Conservation (phyloP, 2,329 filamentous ascomycete genomes). For the Aspergillus jensenii region DNA sequence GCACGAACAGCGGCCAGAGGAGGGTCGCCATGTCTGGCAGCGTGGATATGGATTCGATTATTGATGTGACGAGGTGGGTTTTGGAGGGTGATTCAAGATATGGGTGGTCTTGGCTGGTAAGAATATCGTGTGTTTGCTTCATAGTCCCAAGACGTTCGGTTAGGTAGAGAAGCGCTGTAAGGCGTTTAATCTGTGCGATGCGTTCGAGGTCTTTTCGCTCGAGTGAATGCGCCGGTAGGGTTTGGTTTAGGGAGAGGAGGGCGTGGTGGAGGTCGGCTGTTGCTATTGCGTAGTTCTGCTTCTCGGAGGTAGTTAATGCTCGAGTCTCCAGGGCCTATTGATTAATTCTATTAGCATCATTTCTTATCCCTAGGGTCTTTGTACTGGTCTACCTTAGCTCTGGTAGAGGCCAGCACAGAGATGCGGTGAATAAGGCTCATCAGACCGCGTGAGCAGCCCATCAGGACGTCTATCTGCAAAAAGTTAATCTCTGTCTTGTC, state of each 20-base stretch:
- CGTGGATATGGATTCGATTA: constrained; percentile 21
- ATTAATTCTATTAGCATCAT: background rate
- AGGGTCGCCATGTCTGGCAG: constrained; percentile 23
- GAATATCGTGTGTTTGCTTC: background rate
- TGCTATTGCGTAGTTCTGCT: background rate
- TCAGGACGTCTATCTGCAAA: constrained; percentile 28
- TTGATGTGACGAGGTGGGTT: constrained; percentile 15
- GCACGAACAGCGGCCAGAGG: constrained; percentile 25
- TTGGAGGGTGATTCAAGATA: background rate
- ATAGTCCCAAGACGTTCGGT: constrained; percentile 11
- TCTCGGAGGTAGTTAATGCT: background rate
- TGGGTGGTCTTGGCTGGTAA: background rate
- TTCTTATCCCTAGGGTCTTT: too few relatives aligned
- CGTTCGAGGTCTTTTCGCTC: constrained; percentile 19
- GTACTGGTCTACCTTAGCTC: background rate
- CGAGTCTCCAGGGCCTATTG: background rate
- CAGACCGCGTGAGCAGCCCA: constrained; percentile 33
- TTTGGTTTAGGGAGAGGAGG: constrained; percentile 10
- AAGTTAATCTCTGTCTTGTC: background rate
- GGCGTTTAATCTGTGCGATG: constrained; percentile 30
- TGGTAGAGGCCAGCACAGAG: constrained; percentile 13
- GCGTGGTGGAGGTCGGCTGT: background rate
- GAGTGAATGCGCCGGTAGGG: constrained; percentile 16
- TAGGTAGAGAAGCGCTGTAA: constrained; percentile 31
- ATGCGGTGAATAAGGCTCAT: constrained; percentile 27